phyloP scores from a whole-genome alignment of 1,284 basidiomycete species.

The Anthracocystis setariae region DNA sequence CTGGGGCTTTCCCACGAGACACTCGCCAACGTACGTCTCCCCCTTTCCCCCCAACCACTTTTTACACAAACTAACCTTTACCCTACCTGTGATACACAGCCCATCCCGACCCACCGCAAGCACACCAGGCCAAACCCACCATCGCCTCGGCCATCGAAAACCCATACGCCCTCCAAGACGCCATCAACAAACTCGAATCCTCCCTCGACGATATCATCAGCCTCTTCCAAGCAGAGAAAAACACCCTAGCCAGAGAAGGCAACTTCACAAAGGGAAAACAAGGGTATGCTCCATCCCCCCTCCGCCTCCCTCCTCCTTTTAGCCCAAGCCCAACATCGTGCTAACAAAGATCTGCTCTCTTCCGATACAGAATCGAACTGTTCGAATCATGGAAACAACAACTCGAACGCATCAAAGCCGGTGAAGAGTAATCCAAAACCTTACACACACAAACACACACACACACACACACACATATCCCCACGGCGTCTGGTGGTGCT shows the following conservation, averaged over 20 bases:
- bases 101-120: conserved; percentile 34
- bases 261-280: conserved; percentile 57
- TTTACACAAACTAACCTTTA: background rate
- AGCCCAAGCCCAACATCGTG: no score
- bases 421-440: conserved; percentile 25
- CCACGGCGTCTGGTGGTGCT: no score
- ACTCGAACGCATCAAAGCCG: conserved; percentile 55
- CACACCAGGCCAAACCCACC: conserved; percentile 36
- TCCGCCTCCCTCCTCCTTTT: no score
- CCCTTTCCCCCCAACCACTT: background rate
- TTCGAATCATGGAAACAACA: conserved; percentile 58
- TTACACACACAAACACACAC: background rate
- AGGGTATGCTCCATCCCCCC: conserved; percentile 33
- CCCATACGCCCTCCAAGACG: conserved; percentile 56
- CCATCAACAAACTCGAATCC: conserved; percentile 52
- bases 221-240: conserved; percentile 57
- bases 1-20: conserved; percentile 45
- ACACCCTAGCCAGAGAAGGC: conserved; percentile 54
- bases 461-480: background rate
- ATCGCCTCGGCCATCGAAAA: conserved; percentile 59
- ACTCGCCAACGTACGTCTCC: conserved; percentile 28
- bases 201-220: conserved; percentile 55
- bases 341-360: no score
- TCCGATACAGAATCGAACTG: conserved; percentile 40
- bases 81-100: conserved; percentile 4